These are phyloP conservation scores for Carex littledalei DNA, from an alignment of 176 grass and related monocot species.

Conservation along the genomic window DNA sequence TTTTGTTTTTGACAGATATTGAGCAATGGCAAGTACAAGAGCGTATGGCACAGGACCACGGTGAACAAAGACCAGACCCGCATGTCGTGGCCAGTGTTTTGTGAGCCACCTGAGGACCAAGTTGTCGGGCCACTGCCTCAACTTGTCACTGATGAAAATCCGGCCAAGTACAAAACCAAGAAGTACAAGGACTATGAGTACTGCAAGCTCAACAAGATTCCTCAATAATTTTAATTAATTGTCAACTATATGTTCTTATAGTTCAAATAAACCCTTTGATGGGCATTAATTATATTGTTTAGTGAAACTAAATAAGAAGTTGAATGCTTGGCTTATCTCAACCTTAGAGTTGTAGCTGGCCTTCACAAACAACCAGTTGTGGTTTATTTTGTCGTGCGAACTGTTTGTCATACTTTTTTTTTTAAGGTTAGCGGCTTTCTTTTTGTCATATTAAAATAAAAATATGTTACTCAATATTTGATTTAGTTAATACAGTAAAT, in stretches of 20 bases:
- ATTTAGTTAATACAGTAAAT: no score
- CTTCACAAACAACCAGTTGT: no score
- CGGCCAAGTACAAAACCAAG: conserved; percentile 64
- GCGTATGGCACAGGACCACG: conserved; percentile 53
- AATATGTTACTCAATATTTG: no score
- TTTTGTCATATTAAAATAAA: no score
- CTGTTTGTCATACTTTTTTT: no score
- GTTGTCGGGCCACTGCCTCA: conserved; percentile 45
- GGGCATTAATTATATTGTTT: neutral
- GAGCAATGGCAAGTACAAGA: conserved; percentile 80
- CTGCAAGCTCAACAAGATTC: conserved; percentile 77
- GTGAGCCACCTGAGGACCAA: conserved; percentile 40
- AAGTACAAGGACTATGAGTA: conserved; percentile 78
- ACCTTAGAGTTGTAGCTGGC: neutral
- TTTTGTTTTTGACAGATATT: conserved; percentile 33
- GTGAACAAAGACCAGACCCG: conserved; percentile 66
- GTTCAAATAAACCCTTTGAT: neutral
- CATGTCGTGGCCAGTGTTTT: conserved; percentile 83
- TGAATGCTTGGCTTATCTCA: neutral
- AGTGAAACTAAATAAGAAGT: neutral
- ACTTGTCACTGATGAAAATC: conserved; percentile 30
- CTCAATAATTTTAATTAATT: conserved; percentile 27
- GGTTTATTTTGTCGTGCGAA: no score
- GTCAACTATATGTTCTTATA: neutral
- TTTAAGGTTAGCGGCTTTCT: no score